phyloP scores from a whole-genome alignment of 495 filamentous ascomycete species.

The Penicillium odoratum region DNA sequence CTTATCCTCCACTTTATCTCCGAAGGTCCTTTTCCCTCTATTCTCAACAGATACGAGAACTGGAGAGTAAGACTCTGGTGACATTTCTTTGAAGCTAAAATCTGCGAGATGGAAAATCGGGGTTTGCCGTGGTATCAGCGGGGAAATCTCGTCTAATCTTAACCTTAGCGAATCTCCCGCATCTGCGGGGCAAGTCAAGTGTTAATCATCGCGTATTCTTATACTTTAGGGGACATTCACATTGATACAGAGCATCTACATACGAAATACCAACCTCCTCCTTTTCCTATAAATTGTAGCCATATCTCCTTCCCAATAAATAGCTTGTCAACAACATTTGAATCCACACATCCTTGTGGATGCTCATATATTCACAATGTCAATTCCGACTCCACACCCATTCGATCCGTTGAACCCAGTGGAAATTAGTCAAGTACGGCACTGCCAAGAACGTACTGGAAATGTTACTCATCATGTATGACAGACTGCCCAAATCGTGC shows the following conservation, averaged over 20 bases:
- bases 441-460: not conserved
- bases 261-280: not conserved
- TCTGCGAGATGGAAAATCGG: too few relatives aligned
- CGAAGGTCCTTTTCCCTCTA: too few relatives aligned
- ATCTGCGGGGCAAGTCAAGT: constrained; percentile 8
- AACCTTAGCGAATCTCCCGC: constrained; percentile 21
- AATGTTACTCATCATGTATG: not conserved
- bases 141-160: constrained; percentile 24
- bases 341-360: not conserved
- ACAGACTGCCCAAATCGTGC: constrained; percentile 19
- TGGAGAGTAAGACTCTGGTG: too few relatives aligned
- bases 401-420: constrained; percentile 26
- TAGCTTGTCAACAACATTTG: not conserved
- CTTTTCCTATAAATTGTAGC: not conserved
- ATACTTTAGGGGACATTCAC: constrained; percentile 25
- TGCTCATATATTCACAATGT: not conserved
- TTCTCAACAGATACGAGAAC: too few relatives aligned
- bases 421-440: constrained; percentile 25
- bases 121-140: not conserved
- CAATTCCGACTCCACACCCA: constrained; percentile 21
- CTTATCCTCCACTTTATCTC: too few relatives aligned
- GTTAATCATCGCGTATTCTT: constrained; percentile 21
- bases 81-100: too few relatives aligned
- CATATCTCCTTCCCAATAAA: not conserved
- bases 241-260: not conserved